Evolutionary conservation across 345 rosid species (phyloP).

Genomic region (Laguncularia racemosa): DNA sequence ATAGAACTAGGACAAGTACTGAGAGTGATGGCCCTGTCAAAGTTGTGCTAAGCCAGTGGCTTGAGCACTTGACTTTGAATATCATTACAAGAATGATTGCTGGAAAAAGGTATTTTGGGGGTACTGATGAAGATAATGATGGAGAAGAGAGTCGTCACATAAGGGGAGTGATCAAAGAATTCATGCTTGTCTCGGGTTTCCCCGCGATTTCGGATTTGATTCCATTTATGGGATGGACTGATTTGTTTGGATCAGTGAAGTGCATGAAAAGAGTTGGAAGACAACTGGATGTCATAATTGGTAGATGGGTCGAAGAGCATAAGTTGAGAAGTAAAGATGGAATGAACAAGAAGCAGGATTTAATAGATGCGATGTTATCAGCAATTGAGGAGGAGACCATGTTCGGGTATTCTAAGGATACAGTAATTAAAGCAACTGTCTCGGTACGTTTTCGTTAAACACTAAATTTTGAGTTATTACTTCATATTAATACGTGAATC

Average conservation of each 20-base stretch:
- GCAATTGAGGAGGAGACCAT: slow-evolving; percentile 28
- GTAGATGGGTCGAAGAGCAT: slow-evolving; percentile 54
- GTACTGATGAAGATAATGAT: slow-evolving; percentile 3
- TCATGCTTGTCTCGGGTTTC: slow-evolving; percentile 23
- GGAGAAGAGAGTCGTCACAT: slow-evolving; percentile 42
- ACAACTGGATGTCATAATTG: slow-evolving; percentile 35
- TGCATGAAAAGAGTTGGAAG: slow-evolving; percentile 42
- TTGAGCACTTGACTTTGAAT: slow-evolving; percentile 48
- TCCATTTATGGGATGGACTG: slow-evolving; percentile 57
- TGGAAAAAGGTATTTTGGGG: slow-evolving; percentile 35
- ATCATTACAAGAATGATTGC: slow-evolving; percentile 38
- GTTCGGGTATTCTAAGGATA: slow-evolving; percentile 37
- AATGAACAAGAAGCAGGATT: slow-evolving; percentile 19
- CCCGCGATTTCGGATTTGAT: slow-evolving; percentile 40
- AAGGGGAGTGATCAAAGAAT: slow-evolving; percentile 29
- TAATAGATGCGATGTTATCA: slow-evolving; percentile 50
- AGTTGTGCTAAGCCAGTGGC: slow-evolving; percentile 27
- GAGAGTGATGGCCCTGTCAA: not conserved
- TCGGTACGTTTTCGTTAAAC: slow-evolving; percentile 25
- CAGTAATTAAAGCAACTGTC: slow-evolving; percentile 48
- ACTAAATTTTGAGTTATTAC: not conserved
- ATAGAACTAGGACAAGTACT: not conserved
- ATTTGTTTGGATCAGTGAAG: slow-evolving; percentile 27
- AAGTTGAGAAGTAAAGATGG: slow-evolving; percentile 10
- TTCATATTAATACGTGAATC: no score